Base-by-base conservation (phyloP, 2,329 filamentous ascomycete species). In the Aphanocladium album region DNA sequence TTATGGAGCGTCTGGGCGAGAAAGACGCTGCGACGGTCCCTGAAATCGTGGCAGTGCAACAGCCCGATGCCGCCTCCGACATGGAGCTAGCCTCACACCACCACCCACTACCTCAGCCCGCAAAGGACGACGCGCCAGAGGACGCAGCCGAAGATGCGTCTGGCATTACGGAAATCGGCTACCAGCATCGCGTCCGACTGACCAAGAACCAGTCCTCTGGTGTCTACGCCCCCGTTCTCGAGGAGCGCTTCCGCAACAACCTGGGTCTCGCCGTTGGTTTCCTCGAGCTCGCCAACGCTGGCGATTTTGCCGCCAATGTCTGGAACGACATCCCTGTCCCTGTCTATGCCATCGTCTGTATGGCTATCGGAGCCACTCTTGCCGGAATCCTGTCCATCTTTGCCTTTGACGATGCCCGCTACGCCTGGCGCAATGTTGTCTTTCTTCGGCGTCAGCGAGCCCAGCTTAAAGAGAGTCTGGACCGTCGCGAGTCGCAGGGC, bases 291-390 rank as follows among this genome's bases (percentile, higher is more conserved):
- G 79, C 79, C 57, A 85, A 85, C 65, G 80, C 80, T 0, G 76
- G 77, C 2, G 82, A 85, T 64, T 84, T 84, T 59, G 80, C 82
- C 0, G 82, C 82, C 60, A 84, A 85, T 59, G 76, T 84, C 1
- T 85, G 80, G 79, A 84, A 85, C 63, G 63, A 77, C 1, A 70
- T 76, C 0, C 82, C 81, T 0, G 75, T 82, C 0, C 82, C 82
- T 0, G 64, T 67, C 1, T 79, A 79, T 54, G 82, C 80, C 9
- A 69, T 77, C 0, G 74, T 77, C 0, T 69, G 83, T 5, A 84
- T 85, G 82, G 80, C 72, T 0, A 69, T 84, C 3, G 82, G 82
- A 1, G 83, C 78, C 0, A 75, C 75, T 0, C 63, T 78, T 2
- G 81, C 82, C 0, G 70, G 81, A 0, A 60, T 74, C 2, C 72